Evolutionary conservation across 257 asterid genomes (phyloP).

Genomic region (Jasminum sambac): DNA sequence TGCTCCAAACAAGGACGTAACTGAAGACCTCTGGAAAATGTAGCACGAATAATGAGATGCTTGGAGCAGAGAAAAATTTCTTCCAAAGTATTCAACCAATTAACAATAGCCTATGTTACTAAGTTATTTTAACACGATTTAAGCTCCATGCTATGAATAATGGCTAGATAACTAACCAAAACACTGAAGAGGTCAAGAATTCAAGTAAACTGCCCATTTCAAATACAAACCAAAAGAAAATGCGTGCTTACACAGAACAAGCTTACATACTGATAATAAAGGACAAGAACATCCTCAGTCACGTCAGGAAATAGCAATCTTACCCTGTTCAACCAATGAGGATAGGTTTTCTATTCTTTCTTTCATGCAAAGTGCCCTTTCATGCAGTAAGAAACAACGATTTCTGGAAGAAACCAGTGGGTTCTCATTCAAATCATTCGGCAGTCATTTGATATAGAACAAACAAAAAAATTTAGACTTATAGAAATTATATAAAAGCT

Average conservation of each 20-base stretch:
- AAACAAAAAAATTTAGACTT: too few relatives aligned
- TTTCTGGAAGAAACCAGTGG: background rate
- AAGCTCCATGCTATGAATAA: background rate
- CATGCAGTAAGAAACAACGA: background rate
- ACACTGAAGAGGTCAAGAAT: constrained; percentile 2
- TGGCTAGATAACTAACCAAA: constrained; percentile 10
- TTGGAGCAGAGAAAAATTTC: background rate
- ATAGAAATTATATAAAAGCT: background rate
- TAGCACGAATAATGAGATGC: constrained; percentile 23
- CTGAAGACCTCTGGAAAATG: constrained; percentile 81
- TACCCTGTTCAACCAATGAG: background rate
- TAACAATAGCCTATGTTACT: background rate
- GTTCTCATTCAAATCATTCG: background rate
- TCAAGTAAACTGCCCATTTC: background rate
- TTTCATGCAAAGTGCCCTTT: background rate
- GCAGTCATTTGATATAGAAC: background rate
- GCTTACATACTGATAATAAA: constrained; percentile 1
- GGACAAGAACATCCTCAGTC: constrained; percentile 1
- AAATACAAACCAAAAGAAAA: constrained; percentile 1
- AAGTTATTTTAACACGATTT: constrained; percentile 4
- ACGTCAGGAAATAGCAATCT: background rate
- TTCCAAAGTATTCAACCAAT: background rate
- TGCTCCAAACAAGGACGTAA: constrained; percentile 96
- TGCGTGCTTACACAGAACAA: background rate
- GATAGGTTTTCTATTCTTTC: background rate